Evolutionary conservation across 1,284 basidiomycete genomes (phyloP).

Genomic region (Xerocomus minutiporus): DNA sequence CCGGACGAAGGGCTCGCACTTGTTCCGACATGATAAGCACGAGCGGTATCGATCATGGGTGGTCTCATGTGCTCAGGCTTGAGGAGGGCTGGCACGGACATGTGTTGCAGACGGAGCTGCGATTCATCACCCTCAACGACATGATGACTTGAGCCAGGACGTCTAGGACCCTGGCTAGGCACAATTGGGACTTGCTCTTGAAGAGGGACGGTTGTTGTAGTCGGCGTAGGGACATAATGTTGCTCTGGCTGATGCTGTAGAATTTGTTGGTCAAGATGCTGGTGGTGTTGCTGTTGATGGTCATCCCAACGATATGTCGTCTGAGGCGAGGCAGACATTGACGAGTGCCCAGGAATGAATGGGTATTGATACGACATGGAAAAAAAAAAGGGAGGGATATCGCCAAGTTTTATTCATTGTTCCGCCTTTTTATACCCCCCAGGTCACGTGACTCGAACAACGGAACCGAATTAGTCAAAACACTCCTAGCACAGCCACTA

Average conservation of each 20-base stretch:
- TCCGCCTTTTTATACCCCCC: slow-evolving; percentile 27
- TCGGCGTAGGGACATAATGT: slow-evolving; percentile 13
- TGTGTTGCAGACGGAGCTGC: slow-evolving; percentile 24
- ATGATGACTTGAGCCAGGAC: slow-evolving; percentile 16
- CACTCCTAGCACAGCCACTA: neutral
- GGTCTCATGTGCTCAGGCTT: slow-evolving; percentile 32
- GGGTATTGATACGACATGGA: slow-evolving; percentile 39
- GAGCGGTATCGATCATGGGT: slow-evolving; percentile 32
- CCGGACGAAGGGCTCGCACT: slow-evolving; percentile 30
- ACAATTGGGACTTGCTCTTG: slow-evolving; percentile 29
- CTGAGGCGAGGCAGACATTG: slow-evolving; percentile 33
- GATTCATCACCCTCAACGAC: slow-evolving; percentile 25
- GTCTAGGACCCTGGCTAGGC: slow-evolving; percentile 25
- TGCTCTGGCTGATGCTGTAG: slow-evolving; percentile 29
- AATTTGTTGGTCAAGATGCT: slow-evolving; percentile 30
- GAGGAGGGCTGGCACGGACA: slow-evolving; percentile 19
- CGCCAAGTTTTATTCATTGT: neutral
- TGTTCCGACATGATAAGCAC: slow-evolving; percentile 25
- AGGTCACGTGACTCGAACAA: slow-evolving; percentile 22
- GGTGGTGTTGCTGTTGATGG: slow-evolving; percentile 10
- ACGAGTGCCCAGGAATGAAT: slow-evolving; percentile 33
- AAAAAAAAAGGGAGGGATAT: slow-evolving; percentile 25
- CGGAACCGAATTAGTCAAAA: slow-evolving; percentile 16
- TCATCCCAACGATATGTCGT: slow-evolving; percentile 32
- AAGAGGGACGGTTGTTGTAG: slow-evolving; percentile 15